Evolutionary conservation across 192 early-diverging fungal genomes (phyloP).

Genomic region (Oehlia diaphana): DNA sequence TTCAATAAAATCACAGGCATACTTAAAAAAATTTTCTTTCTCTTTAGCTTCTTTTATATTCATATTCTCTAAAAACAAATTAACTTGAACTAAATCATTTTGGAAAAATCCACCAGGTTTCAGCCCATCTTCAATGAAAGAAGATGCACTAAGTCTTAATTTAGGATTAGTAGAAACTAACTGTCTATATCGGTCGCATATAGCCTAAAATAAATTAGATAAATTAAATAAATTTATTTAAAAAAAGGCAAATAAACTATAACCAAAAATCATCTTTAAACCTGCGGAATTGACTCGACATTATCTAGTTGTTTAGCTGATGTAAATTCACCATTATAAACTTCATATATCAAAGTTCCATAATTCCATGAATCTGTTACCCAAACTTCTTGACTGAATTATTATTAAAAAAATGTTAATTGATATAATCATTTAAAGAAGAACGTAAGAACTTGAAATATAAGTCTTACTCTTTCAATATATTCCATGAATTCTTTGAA

Average conservation of each 20-base stretch:
- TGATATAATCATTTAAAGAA: neutral
- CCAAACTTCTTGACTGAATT: conserved; percentile 41
- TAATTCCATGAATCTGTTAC: conserved; percentile 83
- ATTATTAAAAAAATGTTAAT: neutral
- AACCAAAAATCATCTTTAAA: neutral
- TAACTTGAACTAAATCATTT: conserved; percentile 79
- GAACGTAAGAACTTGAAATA: neutral
- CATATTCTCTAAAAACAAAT: conserved; percentile 89
- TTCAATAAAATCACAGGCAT: neutral
- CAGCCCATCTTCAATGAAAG: conserved; percentile 69
- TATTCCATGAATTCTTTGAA: conserved; percentile 57
- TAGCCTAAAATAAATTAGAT: conserved; percentile 22
- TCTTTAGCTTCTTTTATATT: conserved; percentile 87
- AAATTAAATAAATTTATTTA: neutral
- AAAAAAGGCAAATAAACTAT: neutral
- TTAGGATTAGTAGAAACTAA: conserved; percentile 64
- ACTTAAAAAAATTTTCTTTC: conserved; percentile 76
- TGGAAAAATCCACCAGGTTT: conserved; percentile 72
- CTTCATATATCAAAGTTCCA: conserved; percentile 80
- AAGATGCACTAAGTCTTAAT: conserved; percentile 59
- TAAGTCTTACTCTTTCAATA: conserved; percentile 56
- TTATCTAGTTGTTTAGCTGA: conserved; percentile 49
- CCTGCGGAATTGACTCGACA: conserved; percentile 61
- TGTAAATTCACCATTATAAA: conserved; percentile 67
- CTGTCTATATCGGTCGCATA: conserved; percentile 61